These are phyloP conservation scores for Ophiostoma tasmaniense DNA, from an alignment of 2,329 filamentous ascomycete genomes.

Conservation along the genomic window DNA sequence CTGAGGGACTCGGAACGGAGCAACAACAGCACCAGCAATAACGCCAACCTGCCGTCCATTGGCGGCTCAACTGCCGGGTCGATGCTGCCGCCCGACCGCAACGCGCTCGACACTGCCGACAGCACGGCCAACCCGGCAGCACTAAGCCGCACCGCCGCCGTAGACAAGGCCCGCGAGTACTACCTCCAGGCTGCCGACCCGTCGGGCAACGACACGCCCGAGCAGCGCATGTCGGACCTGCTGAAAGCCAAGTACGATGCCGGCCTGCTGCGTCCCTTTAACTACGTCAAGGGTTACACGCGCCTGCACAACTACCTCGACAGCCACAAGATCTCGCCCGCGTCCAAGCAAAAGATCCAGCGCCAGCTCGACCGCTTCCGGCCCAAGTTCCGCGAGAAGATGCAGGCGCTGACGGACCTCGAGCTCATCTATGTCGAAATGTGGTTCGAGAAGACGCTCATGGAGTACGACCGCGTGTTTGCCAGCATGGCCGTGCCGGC, in stretches of 20 bases:
- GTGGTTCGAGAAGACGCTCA: conserved; percentile 95
- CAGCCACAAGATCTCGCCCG: conserved; percentile 63
- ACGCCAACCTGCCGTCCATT: conserved; percentile 24
- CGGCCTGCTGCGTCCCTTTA: conserved; percentile 89
- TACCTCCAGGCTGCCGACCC: conserved; percentile 96
- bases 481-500: conserved; percentile 98
- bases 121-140: background rate
- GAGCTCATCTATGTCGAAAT: conserved; percentile 94
- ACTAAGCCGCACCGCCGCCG: conserved; percentile 26
- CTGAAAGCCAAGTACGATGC: conserved; percentile 94
- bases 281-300: conserved; percentile 95
- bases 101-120: background rate
- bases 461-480: conserved; percentile 98
- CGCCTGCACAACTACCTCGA: conserved; percentile 88
- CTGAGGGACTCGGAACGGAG: background rate
- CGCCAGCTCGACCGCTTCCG: conserved; percentile 87
- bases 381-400: conserved; percentile 91
- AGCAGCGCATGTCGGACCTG: conserved; percentile 91
- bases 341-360: conserved; percentile 82
- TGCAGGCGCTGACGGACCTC: conserved; percentile 84
- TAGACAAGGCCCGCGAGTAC: conserved; percentile 75
- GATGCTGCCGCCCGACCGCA: conserved; percentile 40
- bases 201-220: conserved; percentile 72
- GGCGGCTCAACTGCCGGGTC: conserved; percentile 31
- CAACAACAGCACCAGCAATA: conserved; percentile 21